phyloP scores from a whole-genome alignment of 2,329 filamentous ascomycete species.

The Xylariaceae sp. region DNA sequence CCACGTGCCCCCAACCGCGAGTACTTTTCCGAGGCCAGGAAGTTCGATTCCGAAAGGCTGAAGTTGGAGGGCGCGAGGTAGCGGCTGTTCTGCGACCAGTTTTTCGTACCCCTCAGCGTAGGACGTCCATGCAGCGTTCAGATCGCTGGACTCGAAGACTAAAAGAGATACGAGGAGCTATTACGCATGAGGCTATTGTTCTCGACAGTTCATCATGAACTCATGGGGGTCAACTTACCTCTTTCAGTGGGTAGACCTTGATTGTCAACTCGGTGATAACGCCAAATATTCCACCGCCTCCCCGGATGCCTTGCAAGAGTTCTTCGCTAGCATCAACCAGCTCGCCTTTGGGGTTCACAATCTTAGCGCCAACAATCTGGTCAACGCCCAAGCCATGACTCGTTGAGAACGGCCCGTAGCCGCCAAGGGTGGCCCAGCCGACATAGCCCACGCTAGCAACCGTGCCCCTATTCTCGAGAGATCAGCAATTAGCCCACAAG shows the following conservation, averaged over 20 bases:
- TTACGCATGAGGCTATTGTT: not conserved
- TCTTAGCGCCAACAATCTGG: constrained; percentile 46
- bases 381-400: constrained; percentile 47
- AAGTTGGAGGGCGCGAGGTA: constrained; percentile 23
- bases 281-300: constrained; percentile 49
- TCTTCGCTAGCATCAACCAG: constrained; percentile 47
- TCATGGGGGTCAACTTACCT: constrained; percentile 31
- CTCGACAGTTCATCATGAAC: not conserved
- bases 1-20: constrained; percentile 44
- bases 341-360: constrained; percentile 47
- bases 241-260: constrained; percentile 46
- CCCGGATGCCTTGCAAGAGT: constrained; percentile 48
- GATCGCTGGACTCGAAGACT: constrained; percentile 43
- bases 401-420: constrained; percentile 43
- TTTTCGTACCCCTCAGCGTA: constrained; percentile 25
- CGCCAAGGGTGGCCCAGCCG: constrained; percentile 46
- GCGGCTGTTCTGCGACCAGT: constrained; percentile 5
- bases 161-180: constrained; percentile 29
- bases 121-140: constrained; percentile 30
- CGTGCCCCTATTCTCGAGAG: constrained; percentile 20
- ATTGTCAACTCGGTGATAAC: constrained; percentile 50
- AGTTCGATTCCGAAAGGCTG: constrained; percentile 42
- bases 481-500: not conserved
- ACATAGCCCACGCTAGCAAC: constrained; percentile 42
- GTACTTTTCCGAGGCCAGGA: constrained; percentile 38